A percentile compares a stretch with the other conserved stretches of the same genome.
Evolutionary conservation across 2,329 filamentous ascomycete genomes (phyloP).

Genomic region (Fragosphaeria purpurea): DNA sequence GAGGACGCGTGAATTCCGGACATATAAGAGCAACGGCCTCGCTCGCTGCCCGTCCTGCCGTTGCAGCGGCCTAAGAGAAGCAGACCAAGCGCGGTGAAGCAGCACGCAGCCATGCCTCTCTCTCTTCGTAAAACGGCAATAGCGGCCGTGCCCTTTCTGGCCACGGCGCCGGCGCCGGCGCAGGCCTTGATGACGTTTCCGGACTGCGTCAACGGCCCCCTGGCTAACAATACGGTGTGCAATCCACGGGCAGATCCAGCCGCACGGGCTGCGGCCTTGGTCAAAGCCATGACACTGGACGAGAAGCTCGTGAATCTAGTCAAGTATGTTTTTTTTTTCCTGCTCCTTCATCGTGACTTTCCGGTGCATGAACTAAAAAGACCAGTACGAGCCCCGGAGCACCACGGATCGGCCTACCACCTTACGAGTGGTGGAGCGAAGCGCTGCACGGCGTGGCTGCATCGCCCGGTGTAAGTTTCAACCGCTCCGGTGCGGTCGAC

Average conservation of each 20-base stretch:
- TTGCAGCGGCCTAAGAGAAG: too few relatives aligned
- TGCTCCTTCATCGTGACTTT: too few relatives aligned
- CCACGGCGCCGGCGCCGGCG: too few relatives aligned
- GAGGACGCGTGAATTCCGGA: too few relatives aligned
- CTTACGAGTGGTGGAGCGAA: conserved; percentile 12
- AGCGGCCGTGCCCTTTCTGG: too few relatives aligned
- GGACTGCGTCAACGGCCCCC: conserved; percentile 21
- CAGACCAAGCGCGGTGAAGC: too few relatives aligned
- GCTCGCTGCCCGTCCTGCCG: too few relatives aligned
- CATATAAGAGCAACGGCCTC: too few relatives aligned
- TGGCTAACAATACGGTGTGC: conserved; percentile 23
- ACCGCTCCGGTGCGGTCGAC: too few relatives aligned
- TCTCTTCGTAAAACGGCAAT: too few relatives aligned
- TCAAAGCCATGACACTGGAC: conserved; percentile 21
- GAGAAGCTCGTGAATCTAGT: conserved; percentile 25
- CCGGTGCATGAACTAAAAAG: too few relatives aligned
- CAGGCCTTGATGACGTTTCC: conserved; percentile 14
- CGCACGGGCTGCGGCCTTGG: conserved; percentile 21
- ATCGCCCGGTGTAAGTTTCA: conserved; percentile 10
- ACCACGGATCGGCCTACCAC: conserved; percentile 5
- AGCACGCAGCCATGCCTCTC: too few relatives aligned
- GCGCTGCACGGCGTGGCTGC: conserved; percentile 15
- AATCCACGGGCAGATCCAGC: conserved; percentile 17
- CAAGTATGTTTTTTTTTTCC: conserved; percentile 15
- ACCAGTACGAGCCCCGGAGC: conserved; percentile 4